phyloP scores from a whole-genome alignment of 192 early-diverging fungal species.

The Umbelopsis ramanniana region DNA sequence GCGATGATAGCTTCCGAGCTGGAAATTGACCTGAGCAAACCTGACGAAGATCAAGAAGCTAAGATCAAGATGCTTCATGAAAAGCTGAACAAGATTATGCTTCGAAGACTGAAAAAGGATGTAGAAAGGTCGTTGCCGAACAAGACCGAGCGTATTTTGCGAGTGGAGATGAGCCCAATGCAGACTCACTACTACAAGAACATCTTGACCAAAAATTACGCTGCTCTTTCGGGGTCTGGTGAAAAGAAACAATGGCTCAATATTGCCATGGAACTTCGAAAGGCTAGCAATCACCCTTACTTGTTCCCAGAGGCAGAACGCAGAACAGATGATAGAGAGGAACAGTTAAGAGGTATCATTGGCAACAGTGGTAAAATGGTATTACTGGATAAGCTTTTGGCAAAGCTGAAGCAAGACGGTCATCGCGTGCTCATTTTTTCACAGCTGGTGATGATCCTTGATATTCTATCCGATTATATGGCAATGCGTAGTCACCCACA shows the following conservation, averaged over 20 bases:
- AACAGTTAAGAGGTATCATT: conserved; percentile 82
- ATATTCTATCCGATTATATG: conserved; percentile 96
- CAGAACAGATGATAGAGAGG: conserved; percentile 60
- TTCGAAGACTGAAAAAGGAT: conserved; percentile 96
- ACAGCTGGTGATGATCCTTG: conserved; percentile 96
- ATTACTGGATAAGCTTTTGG: conserved; percentile 92
- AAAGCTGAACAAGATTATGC: conserved; percentile 86
- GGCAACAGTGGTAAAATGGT: conserved; percentile 98
- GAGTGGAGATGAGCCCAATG: conserved; percentile 89
- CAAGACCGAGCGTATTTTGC: conserved; percentile 95
- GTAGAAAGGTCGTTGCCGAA: conserved; percentile 96
- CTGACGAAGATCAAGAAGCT: conserved; percentile 72
- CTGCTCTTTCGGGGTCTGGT: conserved; percentile 63
- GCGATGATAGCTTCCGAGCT: conserved; percentile 81
- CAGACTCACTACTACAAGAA: conserved; percentile 95
- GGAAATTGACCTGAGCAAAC: conserved; percentile 79
- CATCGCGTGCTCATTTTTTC: conserved; percentile 98
- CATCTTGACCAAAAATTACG: conserved; percentile 94
- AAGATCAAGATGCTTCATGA: conserved; percentile 88
- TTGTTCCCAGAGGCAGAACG: conserved; percentile 83
- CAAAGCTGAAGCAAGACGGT: conserved; percentile 85
- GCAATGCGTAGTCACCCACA: conserved; percentile 81
- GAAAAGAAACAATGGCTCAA: conserved; percentile 85
- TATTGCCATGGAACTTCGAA: conserved; percentile 96
- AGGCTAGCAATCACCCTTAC: conserved; percentile 96